These are phyloP conservation scores for Boletus edulis DNA, from an alignment of 768 basidiomycete species.

Conservation along the genomic window DNA sequence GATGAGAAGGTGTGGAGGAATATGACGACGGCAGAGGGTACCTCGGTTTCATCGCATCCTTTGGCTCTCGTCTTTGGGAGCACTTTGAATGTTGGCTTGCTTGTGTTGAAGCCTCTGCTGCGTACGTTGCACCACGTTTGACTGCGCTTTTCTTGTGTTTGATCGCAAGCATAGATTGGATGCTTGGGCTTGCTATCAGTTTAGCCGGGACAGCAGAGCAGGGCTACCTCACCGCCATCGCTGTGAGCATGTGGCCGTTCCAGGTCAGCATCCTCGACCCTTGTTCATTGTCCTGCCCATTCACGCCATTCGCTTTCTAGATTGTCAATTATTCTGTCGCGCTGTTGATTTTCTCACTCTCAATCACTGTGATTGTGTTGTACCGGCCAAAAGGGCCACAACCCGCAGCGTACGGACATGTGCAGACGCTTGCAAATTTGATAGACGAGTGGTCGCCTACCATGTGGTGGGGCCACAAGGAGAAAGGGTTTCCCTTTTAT, in stretches of 20 bases:
- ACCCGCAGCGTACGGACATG: constrained; percentile 32
- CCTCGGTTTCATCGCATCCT: constrained; percentile 16
- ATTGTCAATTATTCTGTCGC: constrained; percentile 26
- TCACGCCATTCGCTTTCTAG: constrained; percentile 9
- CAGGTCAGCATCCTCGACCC: constrained; percentile 15
- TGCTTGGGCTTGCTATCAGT: constrained; percentile 30
- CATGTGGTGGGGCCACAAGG: constrained; percentile 33
- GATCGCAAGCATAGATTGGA: constrained; percentile 24
- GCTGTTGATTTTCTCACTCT: constrained; percentile 20
- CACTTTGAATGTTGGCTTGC: constrained; percentile 11
- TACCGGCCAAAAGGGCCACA: constrained; percentile 23
- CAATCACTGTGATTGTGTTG: constrained; percentile 11
- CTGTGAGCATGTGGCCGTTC: constrained; percentile 25
- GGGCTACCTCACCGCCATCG: constrained; percentile 11
- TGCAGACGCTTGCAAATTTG: constrained; percentile 34
- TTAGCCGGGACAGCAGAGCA: constrained; percentile 11
- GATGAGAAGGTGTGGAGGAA: constrained; percentile 29
- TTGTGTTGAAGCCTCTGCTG: constrained; percentile 23
- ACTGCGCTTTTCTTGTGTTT: neutral
- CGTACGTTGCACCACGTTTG: constrained; percentile 18
- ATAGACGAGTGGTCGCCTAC: constrained; percentile 36
- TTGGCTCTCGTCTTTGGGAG: constrained; percentile 22
- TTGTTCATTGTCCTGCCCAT: neutral
- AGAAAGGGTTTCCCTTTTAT: neutral
- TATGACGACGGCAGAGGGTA: constrained; percentile 15